phyloP scores from a whole-genome alignment of 805 yeast genomes.

The Debaryomyces maramus region DNA sequence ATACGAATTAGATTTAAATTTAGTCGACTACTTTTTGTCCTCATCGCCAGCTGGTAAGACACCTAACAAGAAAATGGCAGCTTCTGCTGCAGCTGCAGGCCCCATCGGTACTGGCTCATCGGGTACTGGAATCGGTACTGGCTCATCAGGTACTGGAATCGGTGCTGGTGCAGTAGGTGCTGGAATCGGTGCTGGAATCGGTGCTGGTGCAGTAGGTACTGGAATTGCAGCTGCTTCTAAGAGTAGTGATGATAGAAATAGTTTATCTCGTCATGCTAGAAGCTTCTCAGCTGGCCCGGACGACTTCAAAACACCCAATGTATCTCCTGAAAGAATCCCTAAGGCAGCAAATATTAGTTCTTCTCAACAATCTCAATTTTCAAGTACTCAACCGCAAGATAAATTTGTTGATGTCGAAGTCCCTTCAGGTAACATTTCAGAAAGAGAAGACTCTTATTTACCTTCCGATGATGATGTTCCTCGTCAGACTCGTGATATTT shows the following conservation, averaged over 20 bases:
- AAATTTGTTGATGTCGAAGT: conserved; percentile 31
- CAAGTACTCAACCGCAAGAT: conserved; percentile 10
- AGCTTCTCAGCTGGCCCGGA: conserved; percentile 38
- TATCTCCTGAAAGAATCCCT: conserved; percentile 23
- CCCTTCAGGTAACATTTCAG: conserved; percentile 26
- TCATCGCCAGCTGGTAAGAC: conserved; percentile 18
- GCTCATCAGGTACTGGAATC: conserved; percentile 10
- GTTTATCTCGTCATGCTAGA: conserved; percentile 30
- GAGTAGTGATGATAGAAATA: conserved; percentile 9
- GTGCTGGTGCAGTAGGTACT: conserved; percentile 8
- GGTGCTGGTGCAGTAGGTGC: conserved; percentile 23
- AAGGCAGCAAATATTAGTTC: background rate
- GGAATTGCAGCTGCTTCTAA: conserved; percentile 10
- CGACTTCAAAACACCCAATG: conserved; percentile 30
- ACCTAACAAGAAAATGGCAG: conserved; percentile 14
- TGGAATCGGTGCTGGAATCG: conserved; percentile 17
- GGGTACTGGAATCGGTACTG: background rate
- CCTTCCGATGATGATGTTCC: conserved; percentile 19
- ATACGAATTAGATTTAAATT: conserved; percentile 59
- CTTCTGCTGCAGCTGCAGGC: conserved; percentile 8
- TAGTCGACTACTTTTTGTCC: conserved; percentile 33
- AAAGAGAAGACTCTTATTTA: conserved; percentile 14
- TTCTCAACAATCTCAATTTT: conserved; percentile 6
- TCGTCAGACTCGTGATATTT: conserved; percentile 7
- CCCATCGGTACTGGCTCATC: background rate